These are phyloP conservation scores for Xylaria longipes DNA, from an alignment of 495 filamentous ascomycete genomes.

Conservation along the genomic window DNA sequence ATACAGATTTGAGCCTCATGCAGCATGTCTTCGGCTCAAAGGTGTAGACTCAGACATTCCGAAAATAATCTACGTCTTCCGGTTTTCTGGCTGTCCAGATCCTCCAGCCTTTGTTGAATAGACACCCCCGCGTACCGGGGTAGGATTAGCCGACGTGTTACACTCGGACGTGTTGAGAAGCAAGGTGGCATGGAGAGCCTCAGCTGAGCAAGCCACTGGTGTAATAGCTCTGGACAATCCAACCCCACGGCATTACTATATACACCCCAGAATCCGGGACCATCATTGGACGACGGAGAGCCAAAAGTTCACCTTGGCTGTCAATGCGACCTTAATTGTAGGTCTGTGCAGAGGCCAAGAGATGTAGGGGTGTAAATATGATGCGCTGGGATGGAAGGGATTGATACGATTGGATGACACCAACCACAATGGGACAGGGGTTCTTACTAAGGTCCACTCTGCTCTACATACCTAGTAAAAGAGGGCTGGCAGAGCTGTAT, in stretches of 20 bases:
- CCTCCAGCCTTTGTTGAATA: background rate
- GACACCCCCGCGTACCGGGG: background rate
- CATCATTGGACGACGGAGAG: background rate
- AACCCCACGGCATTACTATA: background rate
- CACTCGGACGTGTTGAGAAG: background rate
- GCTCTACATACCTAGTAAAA: background rate
- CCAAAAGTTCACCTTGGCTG: background rate
- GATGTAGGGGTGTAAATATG: background rate
- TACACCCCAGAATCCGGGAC: background rate
- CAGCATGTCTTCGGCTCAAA: background rate
- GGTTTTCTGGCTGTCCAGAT: background rate
- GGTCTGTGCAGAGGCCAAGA: background rate
- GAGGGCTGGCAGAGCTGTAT: background rate
- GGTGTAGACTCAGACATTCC: background rate
- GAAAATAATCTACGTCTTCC: background rate
- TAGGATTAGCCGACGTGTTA: background rate
- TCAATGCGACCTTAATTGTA: background rate
- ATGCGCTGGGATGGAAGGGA: constrained; percentile 5
- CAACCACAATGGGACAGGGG: background rate
- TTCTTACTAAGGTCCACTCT: background rate
- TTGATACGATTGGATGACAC: constrained; percentile 9
- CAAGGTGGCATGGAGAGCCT: background rate
- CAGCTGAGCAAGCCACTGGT: constrained; percentile 14
- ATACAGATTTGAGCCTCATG: background rate
- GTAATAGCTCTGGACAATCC: background rate